These are phyloP conservation scores for Rosa persica DNA, from an alignment of 306 rosid species.

Conservation along the genomic window DNA sequence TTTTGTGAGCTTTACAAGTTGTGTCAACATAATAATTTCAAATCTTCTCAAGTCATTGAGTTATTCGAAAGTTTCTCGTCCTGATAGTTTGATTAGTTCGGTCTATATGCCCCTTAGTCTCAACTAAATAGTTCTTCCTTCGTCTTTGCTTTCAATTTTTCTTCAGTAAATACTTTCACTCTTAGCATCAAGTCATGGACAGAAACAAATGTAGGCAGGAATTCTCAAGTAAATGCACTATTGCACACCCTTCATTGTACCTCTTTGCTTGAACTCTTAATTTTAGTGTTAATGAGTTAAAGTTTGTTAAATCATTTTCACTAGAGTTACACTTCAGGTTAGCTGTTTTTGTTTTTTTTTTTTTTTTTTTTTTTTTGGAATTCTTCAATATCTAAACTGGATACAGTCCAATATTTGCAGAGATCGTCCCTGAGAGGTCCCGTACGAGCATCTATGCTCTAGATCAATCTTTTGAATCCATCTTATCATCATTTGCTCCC, in stretches of 20 bases:
- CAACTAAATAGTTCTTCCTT: neutral
- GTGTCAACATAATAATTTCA: neutral
- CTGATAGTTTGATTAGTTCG: neutral
- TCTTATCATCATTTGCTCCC: slow-evolving; percentile 82
- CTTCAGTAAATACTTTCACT: neutral
- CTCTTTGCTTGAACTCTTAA: neutral
- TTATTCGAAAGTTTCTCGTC: neutral
- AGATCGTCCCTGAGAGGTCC: slow-evolving; percentile 83
- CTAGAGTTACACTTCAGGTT: neutral
- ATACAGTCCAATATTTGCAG: slow-evolving; percentile 96
- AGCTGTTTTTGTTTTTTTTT: neutral
- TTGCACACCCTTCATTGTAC: neutral
- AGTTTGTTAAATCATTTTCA: neutral
- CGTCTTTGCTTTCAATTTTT: neutral
- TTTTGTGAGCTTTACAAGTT: neutral
- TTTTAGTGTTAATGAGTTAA: neutral
- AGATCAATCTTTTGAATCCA: slow-evolving; percentile 70
- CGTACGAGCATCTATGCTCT: slow-evolving; percentile 76
- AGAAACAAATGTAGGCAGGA: neutral
- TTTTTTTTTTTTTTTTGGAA: neutral
- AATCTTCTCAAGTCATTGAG: neutral
- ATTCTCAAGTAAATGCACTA: neutral
- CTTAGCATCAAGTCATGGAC: neutral
- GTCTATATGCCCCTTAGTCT: neutral
- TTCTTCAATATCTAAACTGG: slow-evolving; percentile 17